phyloP scores from a whole-genome alignment of 106 monocot genomes.

The Dendrobium catenatum region DNA sequence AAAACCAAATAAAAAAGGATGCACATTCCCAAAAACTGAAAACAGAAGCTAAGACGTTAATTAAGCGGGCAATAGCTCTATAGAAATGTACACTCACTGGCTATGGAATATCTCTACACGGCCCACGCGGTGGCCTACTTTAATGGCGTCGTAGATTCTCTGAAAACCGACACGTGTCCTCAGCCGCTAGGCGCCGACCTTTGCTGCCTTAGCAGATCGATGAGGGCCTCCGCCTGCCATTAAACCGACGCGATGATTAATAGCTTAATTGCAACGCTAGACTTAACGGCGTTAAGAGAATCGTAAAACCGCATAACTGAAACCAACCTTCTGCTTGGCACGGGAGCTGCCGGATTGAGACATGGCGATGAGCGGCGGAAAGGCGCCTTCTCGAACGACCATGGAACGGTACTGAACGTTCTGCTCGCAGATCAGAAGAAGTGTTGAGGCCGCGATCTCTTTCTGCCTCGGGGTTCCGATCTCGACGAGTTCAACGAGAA shows the following conservation, averaged over 20 bases:
- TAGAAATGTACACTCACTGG: no score
- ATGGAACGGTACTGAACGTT: constrained; percentile 23
- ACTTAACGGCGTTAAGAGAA: constrained; percentile 3
- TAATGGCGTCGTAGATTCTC: not conserved
- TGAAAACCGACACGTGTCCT: not conserved
- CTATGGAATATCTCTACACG: not conserved
- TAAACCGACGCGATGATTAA: not conserved
- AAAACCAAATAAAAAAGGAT: no score
- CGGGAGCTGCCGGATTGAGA: constrained; percentile 40
- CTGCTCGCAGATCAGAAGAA: constrained; percentile 51
- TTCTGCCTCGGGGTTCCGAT: constrained; percentile 47
- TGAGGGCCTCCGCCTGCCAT: constrained; percentile 54
- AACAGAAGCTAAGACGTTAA: no score
- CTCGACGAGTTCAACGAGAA: constrained; percentile 69
- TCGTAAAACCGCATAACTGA: not conserved
- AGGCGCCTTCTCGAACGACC: constrained; percentile 46
- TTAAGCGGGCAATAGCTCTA: no score
- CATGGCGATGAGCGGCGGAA: constrained; percentile 55
- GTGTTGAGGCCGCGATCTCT: constrained; percentile 35
- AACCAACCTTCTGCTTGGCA: constrained; percentile 28
- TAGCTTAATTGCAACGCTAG: not conserved
- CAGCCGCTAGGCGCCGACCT: not conserved
- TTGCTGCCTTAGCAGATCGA: constrained; percentile 45
- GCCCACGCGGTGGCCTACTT: not conserved
- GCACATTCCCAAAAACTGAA: no score